Conservation (phyloP, 805 yeast species). For the Ogataea siamensis region DNA sequence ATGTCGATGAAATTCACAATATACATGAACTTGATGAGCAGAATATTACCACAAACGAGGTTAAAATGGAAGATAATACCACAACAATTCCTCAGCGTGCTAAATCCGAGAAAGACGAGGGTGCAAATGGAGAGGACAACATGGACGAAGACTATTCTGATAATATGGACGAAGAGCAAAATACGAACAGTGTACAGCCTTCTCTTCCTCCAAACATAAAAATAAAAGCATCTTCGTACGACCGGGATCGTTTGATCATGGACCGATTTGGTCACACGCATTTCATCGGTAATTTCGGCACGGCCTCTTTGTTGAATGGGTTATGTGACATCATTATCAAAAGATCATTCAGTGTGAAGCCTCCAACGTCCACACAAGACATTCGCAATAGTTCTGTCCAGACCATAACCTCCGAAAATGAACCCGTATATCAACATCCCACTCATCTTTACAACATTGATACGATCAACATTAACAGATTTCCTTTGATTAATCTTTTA, state of each 20-base stretch:
- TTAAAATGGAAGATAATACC: slow-evolving; percentile 2
- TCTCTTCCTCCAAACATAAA: slow-evolving; percentile 24
- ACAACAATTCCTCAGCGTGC: not conserved
- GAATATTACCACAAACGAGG: slow-evolving; percentile 1
- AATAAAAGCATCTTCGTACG: slow-evolving; percentile 23
- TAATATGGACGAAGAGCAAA: too few species aligned
- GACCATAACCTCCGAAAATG: slow-evolving; percentile 35
- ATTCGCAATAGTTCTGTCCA: slow-evolving; percentile 35
- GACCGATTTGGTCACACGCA: slow-evolving; percentile 47
- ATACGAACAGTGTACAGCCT: too few species aligned
- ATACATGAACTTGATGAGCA: slow-evolving; percentile 6
- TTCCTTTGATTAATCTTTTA: slow-evolving; percentile 39
- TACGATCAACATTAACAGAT: slow-evolving; percentile 32
- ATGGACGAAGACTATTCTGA: slow-evolving; percentile 2
- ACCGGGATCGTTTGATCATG: slow-evolving; percentile 38
- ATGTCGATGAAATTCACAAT: slow-evolving; percentile 16
- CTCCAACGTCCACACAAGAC: slow-evolving; percentile 36
- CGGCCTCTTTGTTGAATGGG: slow-evolving; percentile 42
- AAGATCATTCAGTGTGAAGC: slow-evolving; percentile 34
- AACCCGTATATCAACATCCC: slow-evolving; percentile 35
- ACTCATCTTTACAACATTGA: slow-evolving; percentile 34
- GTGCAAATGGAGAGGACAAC: not conserved
- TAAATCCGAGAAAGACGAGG: not conserved
- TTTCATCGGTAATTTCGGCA: slow-evolving; percentile 46
- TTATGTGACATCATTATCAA: slow-evolving; percentile 43